These are phyloP conservation scores for Ichthyophthirius multifiliis DNA, from an alignment of 169 alveolate species.

Conservation along the genomic window DNA sequence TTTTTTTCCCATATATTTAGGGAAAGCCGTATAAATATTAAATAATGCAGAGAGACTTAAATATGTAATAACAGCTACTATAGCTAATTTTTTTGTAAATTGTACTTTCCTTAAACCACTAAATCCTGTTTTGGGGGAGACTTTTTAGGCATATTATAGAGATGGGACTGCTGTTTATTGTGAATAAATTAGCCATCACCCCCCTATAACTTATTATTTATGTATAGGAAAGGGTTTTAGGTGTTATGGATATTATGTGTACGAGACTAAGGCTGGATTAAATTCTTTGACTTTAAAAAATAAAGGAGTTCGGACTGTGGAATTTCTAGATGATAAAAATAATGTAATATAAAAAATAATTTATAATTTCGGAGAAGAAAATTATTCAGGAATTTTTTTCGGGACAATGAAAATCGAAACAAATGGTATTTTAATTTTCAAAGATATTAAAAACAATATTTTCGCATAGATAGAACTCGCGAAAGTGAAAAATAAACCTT, in stretches of 20 bases:
- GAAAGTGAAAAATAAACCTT: conserved; percentile 42
- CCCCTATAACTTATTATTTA: conserved; percentile 64
- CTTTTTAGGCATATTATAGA: conserved; percentile 54
- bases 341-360: conserved; percentile 49
- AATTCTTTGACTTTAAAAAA: conserved; percentile 58
- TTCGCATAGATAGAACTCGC: conserved; percentile 36
- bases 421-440: conserved; percentile 45
- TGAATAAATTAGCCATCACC: conserved; percentile 72
- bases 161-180: conserved; percentile 58
- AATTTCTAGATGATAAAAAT: conserved; percentile 62
- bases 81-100: conserved; percentile 25
- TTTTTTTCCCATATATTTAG: conserved; percentile 17
- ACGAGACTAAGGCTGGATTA: conserved; percentile 57
- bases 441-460: conserved; percentile 44
- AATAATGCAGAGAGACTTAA: conserved; percentile 18
- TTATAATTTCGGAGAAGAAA: conserved; percentile 60
- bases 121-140: conserved; percentile 72
- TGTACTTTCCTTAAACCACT: conserved; percentile 52
- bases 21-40: background rate
- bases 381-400: conserved; percentile 58
- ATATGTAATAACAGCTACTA: conserved; percentile 32
- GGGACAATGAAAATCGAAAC: conserved; percentile 67
- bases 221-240: conserved; percentile 52
- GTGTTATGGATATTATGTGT: conserved; percentile 62
- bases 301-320: conserved; percentile 57